Evolutionary conservation across 2,329 filamentous ascomycete species (phyloP), one percentile per base, ranked within the genome.

Genomic region (Pestalotiopsis sp.): DNA sequence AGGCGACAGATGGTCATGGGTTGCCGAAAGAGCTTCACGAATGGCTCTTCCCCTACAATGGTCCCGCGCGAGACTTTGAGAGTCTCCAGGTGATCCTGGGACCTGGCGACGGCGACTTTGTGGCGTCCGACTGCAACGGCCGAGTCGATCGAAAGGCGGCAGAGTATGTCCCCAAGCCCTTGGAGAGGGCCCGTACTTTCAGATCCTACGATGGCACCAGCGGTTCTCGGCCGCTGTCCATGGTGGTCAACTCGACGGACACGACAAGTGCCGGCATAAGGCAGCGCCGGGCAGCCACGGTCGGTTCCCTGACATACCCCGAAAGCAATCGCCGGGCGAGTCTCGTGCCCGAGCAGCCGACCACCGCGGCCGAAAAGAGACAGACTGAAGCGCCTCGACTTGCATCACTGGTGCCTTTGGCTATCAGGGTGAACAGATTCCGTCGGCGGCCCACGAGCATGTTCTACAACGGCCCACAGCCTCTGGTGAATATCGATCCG

Each of bases 31-130:
- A 65, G 9, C 63, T 77, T 13, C 69, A 75, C 40, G 69, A 75
- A 40, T 77, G 75, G 75, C 67, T 77, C 1, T 77, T 76, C 64
- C 75, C 75, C 6, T 17, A 71, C 58, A 70, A 75, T 62, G 75
- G 73, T n/a, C 71, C 69, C 40, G 74, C 69, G 22, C 67, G 75
- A 65, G 74, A 77, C 61, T 77, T 75, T 66, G 73, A 70, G 44
- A 75, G 74, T 6, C 65, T 77, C 20, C 75, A 77, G 69, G 75
- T 77, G 44, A 70, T 77, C 60, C 68, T 76, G 13, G 68, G 67
- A 7, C 73, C 74, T 3, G 72, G 75, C 13, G 72, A 75, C 14
- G 73, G 74, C 38, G 73, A 70, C 2, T 77, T 77, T 64, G 71
- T 70, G 57, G 75, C 75, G 0, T 76, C 74, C 20, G 75, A 77